Base-by-base conservation (phyloP, 2,329 filamentous ascomycete species). In the Monilinia laxa region DNA sequence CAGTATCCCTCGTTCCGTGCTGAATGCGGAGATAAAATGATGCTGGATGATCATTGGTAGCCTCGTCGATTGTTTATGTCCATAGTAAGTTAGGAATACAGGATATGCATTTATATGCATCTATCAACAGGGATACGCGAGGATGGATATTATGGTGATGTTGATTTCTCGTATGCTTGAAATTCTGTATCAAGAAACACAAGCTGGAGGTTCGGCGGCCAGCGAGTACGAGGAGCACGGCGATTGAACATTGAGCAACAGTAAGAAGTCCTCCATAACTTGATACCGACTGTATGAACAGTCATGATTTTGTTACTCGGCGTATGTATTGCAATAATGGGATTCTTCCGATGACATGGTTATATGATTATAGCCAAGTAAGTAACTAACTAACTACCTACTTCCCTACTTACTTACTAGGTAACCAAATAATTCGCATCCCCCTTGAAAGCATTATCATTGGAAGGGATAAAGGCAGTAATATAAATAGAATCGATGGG, bases 51-150 rank as follows among this genome's bases (percentile, higher is more conserved):
- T 28, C 6, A 59, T 59, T 65, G 63, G 54, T 59, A 65, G 63
- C 63, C 63, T 65, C 54, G 31, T 65, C 11, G 63, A 58, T 59
- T 52, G 54, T 42, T 65, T 65, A 65, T 58, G 42, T 65, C n/a
- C 42, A 62, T 42, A 6, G n/a, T 52, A 16, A 25, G 59, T 52
- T 62, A 38, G 7, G 10, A 14, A 7, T 18, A 40, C 20, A 14
- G 20, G 14, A 45, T 52, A 62, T 62, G 28, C 28, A 28, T 28
- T 4, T 28, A 28, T 28, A 28, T 28, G 47, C 49, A 53, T n/a
- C n/a, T 16, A 12, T n/a, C 28, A 18, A 18, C 62, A 51, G 54
- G 60, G 35, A 55, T 55, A 47, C 18, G 60, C 60, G 60, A 55
- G 47, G n/a, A 51, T 51, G 45, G 18, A 47, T 47, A 18, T 20